Percentiles rank a stretch among this genome's conserved stretches.
These are phyloP conservation scores for Isatis lusitanica DNA, from an alignment of 441 rosid species.

Conservation along the genomic window DNA sequence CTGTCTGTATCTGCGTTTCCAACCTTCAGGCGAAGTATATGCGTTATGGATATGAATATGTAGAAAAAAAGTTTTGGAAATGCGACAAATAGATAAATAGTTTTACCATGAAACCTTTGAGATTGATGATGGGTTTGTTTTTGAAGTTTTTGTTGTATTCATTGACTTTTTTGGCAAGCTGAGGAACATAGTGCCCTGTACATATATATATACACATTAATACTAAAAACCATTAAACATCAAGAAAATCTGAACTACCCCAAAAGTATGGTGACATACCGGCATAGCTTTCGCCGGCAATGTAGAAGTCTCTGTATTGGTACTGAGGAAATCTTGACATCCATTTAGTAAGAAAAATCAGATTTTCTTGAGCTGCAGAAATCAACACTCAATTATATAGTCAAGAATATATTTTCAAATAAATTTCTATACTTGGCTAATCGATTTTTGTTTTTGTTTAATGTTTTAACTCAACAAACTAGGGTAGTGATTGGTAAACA, in stretches of 20 bases:
- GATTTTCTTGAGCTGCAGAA: slow-evolving; percentile 66
- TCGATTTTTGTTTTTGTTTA: no score
- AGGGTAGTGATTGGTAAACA: no score
- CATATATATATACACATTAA: no score
- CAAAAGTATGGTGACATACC: slow-evolving; percentile 35
- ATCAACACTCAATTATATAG: no score
- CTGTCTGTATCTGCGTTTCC: slow-evolving; percentile 23
- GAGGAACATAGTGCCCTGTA: slow-evolving; percentile 78
- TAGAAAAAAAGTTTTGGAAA: neutral
- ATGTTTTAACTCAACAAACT: no score
- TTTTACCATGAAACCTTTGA: slow-evolving; percentile 72
- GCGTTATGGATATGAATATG: no score
- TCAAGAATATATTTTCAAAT: no score
- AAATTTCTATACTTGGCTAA: no score
- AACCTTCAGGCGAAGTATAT: neutral
- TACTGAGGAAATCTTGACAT: slow-evolving; percentile 82
- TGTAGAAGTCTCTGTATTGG: slow-evolving; percentile 64
- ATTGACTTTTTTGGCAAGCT: slow-evolving; percentile 61
- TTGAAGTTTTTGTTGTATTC: slow-evolving; percentile 44
- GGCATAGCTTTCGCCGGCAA: slow-evolving; percentile 87
- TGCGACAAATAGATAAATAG: neutral
- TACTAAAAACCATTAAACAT: no score
- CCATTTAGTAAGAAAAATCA: slow-evolving; percentile 67
- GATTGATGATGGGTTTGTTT: slow-evolving; percentile 49
- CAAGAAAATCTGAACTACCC: no score